These are phyloP conservation scores for Fusarium tupiense DNA, from an alignment of 2,329 filamentous ascomycete genomes.

Conservation along the genomic window DNA sequence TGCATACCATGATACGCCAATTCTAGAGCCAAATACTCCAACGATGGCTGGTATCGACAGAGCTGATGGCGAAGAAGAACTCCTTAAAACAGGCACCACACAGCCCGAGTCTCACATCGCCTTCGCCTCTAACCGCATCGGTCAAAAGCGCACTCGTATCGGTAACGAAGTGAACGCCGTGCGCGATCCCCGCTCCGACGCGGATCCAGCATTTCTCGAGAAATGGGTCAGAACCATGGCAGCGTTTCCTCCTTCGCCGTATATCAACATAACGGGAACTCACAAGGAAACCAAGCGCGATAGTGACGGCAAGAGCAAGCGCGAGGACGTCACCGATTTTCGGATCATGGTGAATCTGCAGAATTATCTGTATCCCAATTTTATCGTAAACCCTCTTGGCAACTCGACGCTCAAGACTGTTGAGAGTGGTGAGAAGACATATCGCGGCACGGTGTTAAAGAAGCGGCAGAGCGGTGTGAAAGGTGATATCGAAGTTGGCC, in stretches of 20 bases:
- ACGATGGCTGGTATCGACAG: not conserved
- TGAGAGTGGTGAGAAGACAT: slow-evolving; percentile 33
- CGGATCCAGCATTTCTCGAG: slow-evolving; percentile 17
- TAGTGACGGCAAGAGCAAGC: slow-evolving; percentile 26
- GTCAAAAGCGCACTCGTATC: slow-evolving; percentile 28
- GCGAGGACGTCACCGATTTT: slow-evolving; percentile 31
- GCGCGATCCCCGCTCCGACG: slow-evolving; percentile 27
- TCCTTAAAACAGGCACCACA: not conserved
- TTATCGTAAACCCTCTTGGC: not conserved
- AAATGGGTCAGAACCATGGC: slow-evolving; percentile 29
- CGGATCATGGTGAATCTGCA: slow-evolving; percentile 31
- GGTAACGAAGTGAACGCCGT: slow-evolving; percentile 23
- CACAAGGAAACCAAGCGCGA: slow-evolving; percentile 27
- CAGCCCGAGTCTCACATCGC: slow-evolving; percentile 15
- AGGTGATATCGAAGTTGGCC: slow-evolving; percentile 30
- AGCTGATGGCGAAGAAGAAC: not conserved
- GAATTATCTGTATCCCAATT: slow-evolving; percentile 39
- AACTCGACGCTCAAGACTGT: slow-evolving; percentile 18
- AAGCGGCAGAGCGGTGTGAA: slow-evolving; percentile 24
- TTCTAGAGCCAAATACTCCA: not conserved
- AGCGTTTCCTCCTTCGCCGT: slow-evolving; percentile 24
- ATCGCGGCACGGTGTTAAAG: slow-evolving; percentile 34
- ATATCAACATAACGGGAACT: slow-evolving; percentile 28
- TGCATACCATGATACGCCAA: not conserved
- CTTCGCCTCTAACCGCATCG: slow-evolving; percentile 14